phyloP scores from a whole-genome alignment of 2,329 filamentous ascomycete genomes.

The Zopfia rhizophila region DNA sequence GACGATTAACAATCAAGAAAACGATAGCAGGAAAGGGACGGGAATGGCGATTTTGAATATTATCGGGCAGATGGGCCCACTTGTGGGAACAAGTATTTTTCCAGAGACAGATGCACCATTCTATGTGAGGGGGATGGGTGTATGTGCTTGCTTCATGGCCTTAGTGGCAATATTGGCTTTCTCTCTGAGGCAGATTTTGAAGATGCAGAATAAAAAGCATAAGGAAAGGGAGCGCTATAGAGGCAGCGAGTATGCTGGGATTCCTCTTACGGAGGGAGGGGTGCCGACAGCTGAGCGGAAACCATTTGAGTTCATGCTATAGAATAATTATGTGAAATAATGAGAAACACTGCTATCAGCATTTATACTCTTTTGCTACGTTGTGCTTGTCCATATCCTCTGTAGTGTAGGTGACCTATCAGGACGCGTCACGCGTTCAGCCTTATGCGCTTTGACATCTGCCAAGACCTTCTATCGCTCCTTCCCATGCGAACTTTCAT shows the following conservation, averaged over 20 bases:
- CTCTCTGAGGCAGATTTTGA: conserved; percentile 54
- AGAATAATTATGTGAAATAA: neutral
- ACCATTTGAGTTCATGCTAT: conserved; percentile 45
- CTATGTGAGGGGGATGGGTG: conserved; percentile 61
- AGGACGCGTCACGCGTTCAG: conserved; percentile 12
- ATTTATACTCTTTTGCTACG: neutral
- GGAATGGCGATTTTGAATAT: conserved; percentile 84
- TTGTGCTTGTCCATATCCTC: neutral
- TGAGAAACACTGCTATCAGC: neutral
- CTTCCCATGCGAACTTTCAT: neutral
- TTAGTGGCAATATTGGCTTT: conserved; percentile 56
- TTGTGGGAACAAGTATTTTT: conserved; percentile 66
- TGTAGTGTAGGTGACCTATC: too few relatives aligned
- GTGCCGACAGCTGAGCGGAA: conserved; percentile 21
- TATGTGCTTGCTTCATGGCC: conserved; percentile 63
- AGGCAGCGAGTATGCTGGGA: conserved; percentile 35
- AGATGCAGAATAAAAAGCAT: conserved; percentile 36
- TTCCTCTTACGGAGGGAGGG: conserved; percentile 37
- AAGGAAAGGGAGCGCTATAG: conserved; percentile 10
- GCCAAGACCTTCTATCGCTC: neutral
- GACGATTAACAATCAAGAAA: conserved; percentile 86
- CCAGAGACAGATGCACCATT: conserved; percentile 61
- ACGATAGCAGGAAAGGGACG: conserved; percentile 74
- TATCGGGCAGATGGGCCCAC: conserved; percentile 81
- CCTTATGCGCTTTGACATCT: conserved; percentile 5